phyloP scores from a whole-genome alignment of 2,329 filamentous ascomycete species.

The Fusarium mangiferae region DNA sequence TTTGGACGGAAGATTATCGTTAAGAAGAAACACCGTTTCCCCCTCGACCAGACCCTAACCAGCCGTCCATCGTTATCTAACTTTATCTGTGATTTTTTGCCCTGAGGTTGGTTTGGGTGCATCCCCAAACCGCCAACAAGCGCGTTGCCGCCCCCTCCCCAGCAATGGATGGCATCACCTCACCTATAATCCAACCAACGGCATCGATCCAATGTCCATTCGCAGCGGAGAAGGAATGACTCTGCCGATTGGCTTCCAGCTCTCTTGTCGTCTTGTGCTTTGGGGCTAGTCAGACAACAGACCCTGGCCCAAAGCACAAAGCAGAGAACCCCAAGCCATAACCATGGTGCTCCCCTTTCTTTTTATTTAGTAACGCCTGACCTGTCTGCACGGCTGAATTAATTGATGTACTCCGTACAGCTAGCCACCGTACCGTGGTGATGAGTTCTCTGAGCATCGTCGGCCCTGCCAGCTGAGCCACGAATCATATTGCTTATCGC shows the following conservation, averaged over 20 bases:
- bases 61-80: background rate
- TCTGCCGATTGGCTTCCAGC: slow-evolving; percentile 24
- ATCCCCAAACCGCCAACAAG: slow-evolving; percentile 31
- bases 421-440: slow-evolving; percentile 27
- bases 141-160: slow-evolving; percentile 29
- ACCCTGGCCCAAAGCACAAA: slow-evolving; percentile 19
- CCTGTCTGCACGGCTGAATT: slow-evolving; percentile 33
- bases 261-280: slow-evolving; percentile 20
- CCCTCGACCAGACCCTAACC: background rate
- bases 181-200: slow-evolving; percentile 20
- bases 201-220: slow-evolving; percentile 2
- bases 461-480: background rate
- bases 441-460: background rate
- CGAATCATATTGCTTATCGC: background rate
- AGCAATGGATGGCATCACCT: slow-evolving; percentile 35
- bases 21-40: background rate
- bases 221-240: slow-evolving; percentile 8
- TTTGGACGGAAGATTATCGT: background rate
- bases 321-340: slow-evolving; percentile 7
- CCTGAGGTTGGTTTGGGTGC: slow-evolving; percentile 10
- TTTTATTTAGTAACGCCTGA: slow-evolving; percentile 18
- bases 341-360: slow-evolving; percentile 23
- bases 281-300: slow-evolving; percentile 22
- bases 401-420: background rate
- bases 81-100: slow-evolving; percentile 1